phyloP scores from a whole-genome alignment of 331 rosid genomes.

The Pyracantha coccinea region DNA sequence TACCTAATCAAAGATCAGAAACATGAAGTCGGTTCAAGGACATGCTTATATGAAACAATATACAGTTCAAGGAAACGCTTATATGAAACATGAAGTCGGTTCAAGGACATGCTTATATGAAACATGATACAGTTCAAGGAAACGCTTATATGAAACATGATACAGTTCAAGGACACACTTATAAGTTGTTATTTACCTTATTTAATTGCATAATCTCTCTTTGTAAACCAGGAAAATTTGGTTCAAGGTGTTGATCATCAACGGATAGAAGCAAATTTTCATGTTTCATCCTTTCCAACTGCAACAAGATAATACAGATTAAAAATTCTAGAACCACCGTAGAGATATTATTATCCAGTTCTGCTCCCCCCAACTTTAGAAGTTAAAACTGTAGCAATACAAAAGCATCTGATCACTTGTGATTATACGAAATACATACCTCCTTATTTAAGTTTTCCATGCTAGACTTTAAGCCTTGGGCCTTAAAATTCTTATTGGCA shows the following conservation, averaged over 20 bases:
- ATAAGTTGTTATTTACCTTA: constrained; percentile 40
- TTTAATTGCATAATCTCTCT: constrained; percentile 62
- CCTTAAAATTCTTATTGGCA: constrained; percentile 29
- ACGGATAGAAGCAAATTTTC: constrained; percentile 50
- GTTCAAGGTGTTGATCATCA: constrained; percentile 38
- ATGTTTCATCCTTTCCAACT: constrained; percentile 85
- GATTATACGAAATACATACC: constrained; percentile 31
- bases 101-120: not conserved
- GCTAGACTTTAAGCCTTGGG: constrained; percentile 62
- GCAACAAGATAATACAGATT: constrained; percentile 29
- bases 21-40: constrained; percentile 2
- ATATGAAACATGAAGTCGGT: constrained; percentile 2
- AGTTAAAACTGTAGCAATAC: not conserved
- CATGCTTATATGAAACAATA: no score
- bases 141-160: no score
- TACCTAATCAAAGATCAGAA: constrained; percentile 41
- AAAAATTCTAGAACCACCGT: not conserved
- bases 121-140: not conserved
- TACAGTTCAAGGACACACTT: no score
- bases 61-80: not conserved
- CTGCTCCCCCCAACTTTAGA: not conserved
- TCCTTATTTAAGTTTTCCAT: constrained; percentile 66
- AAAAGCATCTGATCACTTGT: not conserved
- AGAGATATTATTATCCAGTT: no score
- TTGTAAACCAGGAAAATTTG: constrained; percentile 56